Conservation (phyloP, 352 stramenopile species). For the Plasmopara viticola region DNA sequence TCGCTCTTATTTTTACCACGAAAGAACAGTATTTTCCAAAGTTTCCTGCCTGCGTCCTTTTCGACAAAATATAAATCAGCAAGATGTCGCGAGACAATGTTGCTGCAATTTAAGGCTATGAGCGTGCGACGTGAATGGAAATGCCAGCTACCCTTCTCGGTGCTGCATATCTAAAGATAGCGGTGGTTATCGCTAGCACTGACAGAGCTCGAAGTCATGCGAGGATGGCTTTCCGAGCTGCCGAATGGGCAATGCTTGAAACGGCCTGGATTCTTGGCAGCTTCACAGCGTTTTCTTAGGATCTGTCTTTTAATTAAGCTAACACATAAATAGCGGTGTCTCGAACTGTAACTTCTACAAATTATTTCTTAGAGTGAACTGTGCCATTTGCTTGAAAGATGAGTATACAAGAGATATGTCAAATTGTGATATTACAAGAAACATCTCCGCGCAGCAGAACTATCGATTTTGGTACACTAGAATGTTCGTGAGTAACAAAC, state of each 20-base stretch:
- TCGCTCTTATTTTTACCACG: too few species aligned
- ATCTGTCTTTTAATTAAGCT: not conserved
- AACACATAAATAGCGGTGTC: not conserved
- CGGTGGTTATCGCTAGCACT: not conserved
- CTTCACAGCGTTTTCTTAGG: slow-evolving; percentile 7
- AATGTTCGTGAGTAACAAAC: not conserved
- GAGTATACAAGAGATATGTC: slow-evolving; percentile 3
- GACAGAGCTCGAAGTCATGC: not conserved
- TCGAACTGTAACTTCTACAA: not conserved
- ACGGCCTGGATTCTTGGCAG: slow-evolving; percentile 1
- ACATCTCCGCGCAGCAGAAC: not conserved
- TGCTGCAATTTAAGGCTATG: not conserved
- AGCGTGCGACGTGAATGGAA: not conserved
- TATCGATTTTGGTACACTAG: not conserved
- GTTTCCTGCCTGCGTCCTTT: too few species aligned
- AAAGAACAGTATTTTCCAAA: too few species aligned
- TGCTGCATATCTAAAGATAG: not conserved
- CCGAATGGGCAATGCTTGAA: slow-evolving; percentile 13
- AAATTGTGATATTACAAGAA: not conserved
- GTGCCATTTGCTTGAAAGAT: slow-evolving; percentile 3
- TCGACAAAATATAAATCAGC: too few species aligned
- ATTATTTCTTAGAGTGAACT: slow-evolving; percentile 6
- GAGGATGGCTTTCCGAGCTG: too few species aligned
- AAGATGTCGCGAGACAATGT: not conserved
- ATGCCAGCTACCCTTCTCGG: not conserved